These are phyloP conservation scores for Solanum etuberosum DNA, from an alignment of 257 asterid genomes.

Conservation along the genomic window DNA sequence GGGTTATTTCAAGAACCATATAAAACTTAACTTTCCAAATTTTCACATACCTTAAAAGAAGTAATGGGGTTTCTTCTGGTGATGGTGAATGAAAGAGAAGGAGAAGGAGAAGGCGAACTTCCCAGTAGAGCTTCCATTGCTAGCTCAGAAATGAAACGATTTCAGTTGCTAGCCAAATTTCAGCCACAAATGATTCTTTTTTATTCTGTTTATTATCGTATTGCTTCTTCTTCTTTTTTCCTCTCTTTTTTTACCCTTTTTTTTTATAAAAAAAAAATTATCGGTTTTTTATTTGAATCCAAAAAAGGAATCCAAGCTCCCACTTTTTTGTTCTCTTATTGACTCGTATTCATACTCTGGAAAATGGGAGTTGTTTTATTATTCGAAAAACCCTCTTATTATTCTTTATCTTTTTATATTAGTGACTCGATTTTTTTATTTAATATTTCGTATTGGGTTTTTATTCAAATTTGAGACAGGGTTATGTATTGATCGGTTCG, in stretches of 20 bases:
- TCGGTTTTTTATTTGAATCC: no score
- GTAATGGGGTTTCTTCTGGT: slow-evolving; percentile 8
- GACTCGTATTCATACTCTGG: background rate
- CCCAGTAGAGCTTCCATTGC: slow-evolving; percentile 46
- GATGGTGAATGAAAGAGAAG: slow-evolving; percentile 15
- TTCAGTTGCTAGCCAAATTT: background rate
- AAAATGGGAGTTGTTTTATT: background rate
- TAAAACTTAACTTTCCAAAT: background rate
- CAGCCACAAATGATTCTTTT: slow-evolving; percentile 12
- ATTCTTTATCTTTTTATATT: background rate
- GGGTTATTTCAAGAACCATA: background rate
- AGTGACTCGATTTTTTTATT: background rate
- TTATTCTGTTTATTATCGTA: background rate
- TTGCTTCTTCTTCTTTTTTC: no score
- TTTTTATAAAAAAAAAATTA: no score
- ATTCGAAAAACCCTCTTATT: no score
- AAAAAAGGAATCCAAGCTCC: no score
- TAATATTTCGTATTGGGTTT: no score
- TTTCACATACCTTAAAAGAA: slow-evolving; percentile 23
- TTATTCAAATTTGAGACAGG: background rate
- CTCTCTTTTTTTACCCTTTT: no score
- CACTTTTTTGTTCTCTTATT: no score
- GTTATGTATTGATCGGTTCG: accelerated
- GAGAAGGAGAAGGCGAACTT: slow-evolving; percentile 22
- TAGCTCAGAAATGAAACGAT: background rate